phyloP scores from a whole-genome alignment of 176 grass and related monocot species.

The Chrysopogon serrulatus region DNA sequence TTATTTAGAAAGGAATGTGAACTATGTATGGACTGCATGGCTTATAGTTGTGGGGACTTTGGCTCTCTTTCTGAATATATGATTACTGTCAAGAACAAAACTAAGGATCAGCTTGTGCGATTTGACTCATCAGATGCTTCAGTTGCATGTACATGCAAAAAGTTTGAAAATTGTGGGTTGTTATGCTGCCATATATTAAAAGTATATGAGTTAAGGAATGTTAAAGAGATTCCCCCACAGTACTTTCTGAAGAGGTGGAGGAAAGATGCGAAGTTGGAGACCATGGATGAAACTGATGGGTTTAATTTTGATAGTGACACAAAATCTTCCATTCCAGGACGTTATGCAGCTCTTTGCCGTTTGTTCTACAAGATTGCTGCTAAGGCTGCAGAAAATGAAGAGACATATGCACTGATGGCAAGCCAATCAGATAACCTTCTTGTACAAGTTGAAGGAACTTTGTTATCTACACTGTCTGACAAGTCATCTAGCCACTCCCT shows the following conservation, averaged over 20 bases:
- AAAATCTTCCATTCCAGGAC: constrained; percentile 43
- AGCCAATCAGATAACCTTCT: constrained; percentile 67
- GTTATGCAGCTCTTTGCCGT: constrained; percentile 62
- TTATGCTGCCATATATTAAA: constrained; percentile 92
- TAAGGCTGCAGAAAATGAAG: constrained; percentile 78
- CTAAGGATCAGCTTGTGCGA: constrained; percentile 65
- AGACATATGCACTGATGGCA: constrained; percentile 57
- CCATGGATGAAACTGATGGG: constrained; percentile 23
- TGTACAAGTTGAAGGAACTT: constrained; percentile 63
- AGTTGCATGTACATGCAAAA: constrained; percentile 76
- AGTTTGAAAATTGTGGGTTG: constrained; percentile 71
- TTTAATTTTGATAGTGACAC: constrained; percentile 41
- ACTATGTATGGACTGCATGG: constrained; percentile 56
- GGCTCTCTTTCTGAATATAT: constrained; percentile 65
- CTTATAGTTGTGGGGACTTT: constrained; percentile 63
- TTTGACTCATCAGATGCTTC: constrained; percentile 72
- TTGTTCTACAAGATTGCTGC: constrained; percentile 73
- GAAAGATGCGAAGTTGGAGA: constrained; percentile 67
- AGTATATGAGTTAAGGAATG: constrained; percentile 69
- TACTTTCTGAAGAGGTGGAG: constrained; percentile 85
- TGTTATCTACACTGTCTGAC: constrained; percentile 39
- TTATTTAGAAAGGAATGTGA: constrained; percentile 80
- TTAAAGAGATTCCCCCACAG: constrained; percentile 66
- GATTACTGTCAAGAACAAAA: constrained; percentile 59
- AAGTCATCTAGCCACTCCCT: constrained; percentile 47